Evolutionary conservation across 495 filamentous ascomycete species (phyloP).

Genomic region (Penicillium goetzii): DNA sequence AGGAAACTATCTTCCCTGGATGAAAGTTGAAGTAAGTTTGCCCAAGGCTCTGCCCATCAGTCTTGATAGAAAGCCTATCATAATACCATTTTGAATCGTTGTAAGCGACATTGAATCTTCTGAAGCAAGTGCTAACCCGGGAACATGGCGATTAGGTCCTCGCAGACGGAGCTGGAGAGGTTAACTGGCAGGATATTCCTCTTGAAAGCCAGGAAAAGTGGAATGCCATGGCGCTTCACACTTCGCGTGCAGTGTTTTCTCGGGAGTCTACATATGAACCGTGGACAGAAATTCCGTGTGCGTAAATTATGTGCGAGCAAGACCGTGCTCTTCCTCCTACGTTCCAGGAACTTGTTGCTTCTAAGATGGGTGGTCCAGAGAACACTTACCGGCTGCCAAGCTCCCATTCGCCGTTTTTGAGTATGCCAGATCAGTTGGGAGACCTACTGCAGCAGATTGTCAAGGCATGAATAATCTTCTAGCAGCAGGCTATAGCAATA

Average conservation of each 20-base stretch:
- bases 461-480: neutral
- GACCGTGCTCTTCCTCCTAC: conserved; percentile 4
- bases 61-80: too few relatives aligned
- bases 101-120: neutral
- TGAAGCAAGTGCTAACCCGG: neutral
- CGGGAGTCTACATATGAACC: neutral
- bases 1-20: neutral
- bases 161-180: neutral
- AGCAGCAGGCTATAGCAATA: neutral
- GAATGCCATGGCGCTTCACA: neutral
- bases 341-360: conserved; percentile 38
- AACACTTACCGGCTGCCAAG: conserved; percentile 29
- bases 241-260: neutral
- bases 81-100: neutral
- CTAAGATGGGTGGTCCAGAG: conserved; percentile 25
- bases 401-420: conserved; percentile 38
- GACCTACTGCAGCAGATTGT: neutral
- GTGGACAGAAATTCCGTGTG: neutral
- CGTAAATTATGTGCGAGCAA: neutral
- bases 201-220: neutral
- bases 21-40: neutral
- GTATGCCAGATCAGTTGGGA: conserved; percentile 23
- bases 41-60: neutral
- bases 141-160: neutral
- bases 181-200: neutral